Conservation (phyloP, 2,329 filamentous ascomycete genomes). For the Lasiodiplodia citricola region DNA sequence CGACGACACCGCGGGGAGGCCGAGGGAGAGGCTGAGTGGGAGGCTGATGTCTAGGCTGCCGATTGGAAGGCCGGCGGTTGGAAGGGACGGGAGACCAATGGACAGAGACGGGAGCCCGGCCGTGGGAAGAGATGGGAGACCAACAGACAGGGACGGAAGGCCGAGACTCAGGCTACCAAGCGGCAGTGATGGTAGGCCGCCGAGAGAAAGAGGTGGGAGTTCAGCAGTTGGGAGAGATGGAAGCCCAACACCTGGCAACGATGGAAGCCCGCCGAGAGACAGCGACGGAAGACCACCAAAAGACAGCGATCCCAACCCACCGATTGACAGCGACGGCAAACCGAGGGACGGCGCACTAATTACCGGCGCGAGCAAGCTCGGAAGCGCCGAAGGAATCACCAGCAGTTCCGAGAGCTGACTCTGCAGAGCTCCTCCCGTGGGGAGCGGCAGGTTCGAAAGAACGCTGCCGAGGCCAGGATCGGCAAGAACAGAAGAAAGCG, state of each 20-base stretch:
- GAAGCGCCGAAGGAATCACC: background rate
- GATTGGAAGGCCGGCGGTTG: too few species aligned
- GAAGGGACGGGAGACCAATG: background rate
- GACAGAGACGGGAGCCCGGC: background rate
- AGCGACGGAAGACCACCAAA: background rate
- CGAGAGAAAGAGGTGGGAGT: background rate
- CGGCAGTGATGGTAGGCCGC: background rate
- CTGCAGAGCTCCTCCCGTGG: background rate
- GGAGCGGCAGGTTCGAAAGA: background rate
- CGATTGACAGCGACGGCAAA: background rate
- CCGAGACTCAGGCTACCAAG: background rate
- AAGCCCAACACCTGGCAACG: background rate
- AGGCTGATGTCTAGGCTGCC: too few species aligned
- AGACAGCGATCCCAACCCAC: background rate
- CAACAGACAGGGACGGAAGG: too few species aligned
- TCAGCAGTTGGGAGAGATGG: background rate
- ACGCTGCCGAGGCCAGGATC: background rate
- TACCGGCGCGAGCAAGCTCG: background rate
- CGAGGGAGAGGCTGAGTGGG: too few species aligned
- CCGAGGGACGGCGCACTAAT: background rate
- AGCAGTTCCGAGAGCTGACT: background rate
- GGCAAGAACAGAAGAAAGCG: background rate
- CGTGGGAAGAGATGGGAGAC: background rate
- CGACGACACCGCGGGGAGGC: too few species aligned
- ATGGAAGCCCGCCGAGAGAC: background rate